Conservation (phyloP, 371 early-diverging fungal genomes). For the Choanephora cucurbitarum region DNA sequence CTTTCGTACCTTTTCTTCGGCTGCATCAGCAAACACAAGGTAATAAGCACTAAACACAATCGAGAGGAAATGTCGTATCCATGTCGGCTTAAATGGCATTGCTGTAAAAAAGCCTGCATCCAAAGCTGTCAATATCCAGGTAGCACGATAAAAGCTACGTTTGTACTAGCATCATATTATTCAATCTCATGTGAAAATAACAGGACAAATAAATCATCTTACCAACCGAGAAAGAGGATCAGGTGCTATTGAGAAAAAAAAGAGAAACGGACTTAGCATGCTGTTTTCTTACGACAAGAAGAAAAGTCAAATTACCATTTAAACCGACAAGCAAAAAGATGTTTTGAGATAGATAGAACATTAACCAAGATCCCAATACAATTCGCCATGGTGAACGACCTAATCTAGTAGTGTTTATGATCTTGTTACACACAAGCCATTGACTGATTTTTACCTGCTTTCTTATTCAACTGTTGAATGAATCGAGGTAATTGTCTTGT, state of each 20-base stretch:
- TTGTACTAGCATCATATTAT: slow-evolving; percentile 75
- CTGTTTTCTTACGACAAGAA: no score
- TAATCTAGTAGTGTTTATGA: slow-evolving; percentile 27
- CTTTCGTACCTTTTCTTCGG: slow-evolving; percentile 84
- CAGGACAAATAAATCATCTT: slow-evolving; percentile 16
- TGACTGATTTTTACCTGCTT: slow-evolving; percentile 25
- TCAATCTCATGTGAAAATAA: not conserved
- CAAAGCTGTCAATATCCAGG: slow-evolving; percentile 88
- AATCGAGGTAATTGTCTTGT: slow-evolving; percentile 25
- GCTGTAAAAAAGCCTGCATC: slow-evolving; percentile 97
- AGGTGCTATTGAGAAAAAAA: slow-evolving; percentile 51
- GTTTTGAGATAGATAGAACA: slow-evolving; percentile 64
- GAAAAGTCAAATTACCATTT: slow-evolving; percentile 53
- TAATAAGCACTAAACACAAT: slow-evolving; percentile 82
- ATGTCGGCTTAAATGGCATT: slow-evolving; percentile 75
- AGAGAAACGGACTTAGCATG: no score
- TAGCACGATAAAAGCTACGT: slow-evolving; percentile 89
- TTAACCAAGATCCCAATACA: slow-evolving; percentile 67
- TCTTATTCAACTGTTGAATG: slow-evolving; percentile 29
- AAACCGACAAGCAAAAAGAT: slow-evolving; percentile 56
- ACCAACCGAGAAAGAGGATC: slow-evolving; percentile 70
- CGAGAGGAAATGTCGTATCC: slow-evolving; percentile 74
- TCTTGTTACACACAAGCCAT: no score
- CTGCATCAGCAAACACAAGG: slow-evolving; percentile 84
- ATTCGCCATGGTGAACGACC: slow-evolving; percentile 78